These are phyloP conservation scores for Patellaria atrata DNA, from an alignment of 495 filamentous ascomycete genomes.

Conservation along the genomic window DNA sequence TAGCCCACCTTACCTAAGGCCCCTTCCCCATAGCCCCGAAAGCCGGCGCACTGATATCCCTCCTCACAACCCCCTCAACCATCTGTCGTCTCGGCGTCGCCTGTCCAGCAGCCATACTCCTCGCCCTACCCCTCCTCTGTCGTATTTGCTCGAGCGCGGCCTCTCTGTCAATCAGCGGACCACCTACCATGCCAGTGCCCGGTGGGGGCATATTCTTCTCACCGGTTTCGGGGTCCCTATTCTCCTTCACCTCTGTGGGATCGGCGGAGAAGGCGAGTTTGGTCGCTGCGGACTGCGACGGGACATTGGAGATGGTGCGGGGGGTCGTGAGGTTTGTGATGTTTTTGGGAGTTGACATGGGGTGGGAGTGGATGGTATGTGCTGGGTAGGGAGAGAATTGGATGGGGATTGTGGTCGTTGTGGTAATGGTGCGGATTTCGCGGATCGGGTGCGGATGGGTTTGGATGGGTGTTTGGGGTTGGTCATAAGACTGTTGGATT, in stretches of 20 bases:
- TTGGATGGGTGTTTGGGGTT: conserved; percentile 14
- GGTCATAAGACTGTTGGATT: conserved; percentile 1
- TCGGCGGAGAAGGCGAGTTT: background rate
- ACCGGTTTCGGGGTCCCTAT: background rate
- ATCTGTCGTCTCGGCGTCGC: conserved; percentile 27
- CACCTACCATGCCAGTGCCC: conserved; percentile 10
- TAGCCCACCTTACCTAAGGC: no score
- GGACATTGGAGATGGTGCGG: conserved; percentile 7
- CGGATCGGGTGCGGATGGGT: conserved; percentile 11
- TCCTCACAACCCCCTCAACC: conserved; percentile 24
- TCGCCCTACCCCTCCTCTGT: conserved; percentile 25
- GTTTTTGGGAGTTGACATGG: conserved; percentile 12
- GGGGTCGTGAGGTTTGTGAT: conserved; percentile 12
- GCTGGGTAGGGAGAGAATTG: conserved; percentile 26
- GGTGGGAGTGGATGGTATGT: conserved; percentile 6
- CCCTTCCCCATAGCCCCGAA: conserved; percentile 1
- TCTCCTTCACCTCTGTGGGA: background rate
- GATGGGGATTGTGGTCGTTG: conserved; percentile 29
- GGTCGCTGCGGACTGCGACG: no score
- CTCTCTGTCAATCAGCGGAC: conserved; percentile 26
- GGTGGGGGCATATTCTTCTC: no score
- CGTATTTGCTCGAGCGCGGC: conserved; percentile 28
- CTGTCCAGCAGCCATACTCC: conserved; percentile 25
- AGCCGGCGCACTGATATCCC: conserved; percentile 30
- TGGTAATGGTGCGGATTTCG: conserved; percentile 25